Base-by-base conservation (phyloP, 1,284 basidiomycete species). In the Cryptococcus maquisensis region DNA sequence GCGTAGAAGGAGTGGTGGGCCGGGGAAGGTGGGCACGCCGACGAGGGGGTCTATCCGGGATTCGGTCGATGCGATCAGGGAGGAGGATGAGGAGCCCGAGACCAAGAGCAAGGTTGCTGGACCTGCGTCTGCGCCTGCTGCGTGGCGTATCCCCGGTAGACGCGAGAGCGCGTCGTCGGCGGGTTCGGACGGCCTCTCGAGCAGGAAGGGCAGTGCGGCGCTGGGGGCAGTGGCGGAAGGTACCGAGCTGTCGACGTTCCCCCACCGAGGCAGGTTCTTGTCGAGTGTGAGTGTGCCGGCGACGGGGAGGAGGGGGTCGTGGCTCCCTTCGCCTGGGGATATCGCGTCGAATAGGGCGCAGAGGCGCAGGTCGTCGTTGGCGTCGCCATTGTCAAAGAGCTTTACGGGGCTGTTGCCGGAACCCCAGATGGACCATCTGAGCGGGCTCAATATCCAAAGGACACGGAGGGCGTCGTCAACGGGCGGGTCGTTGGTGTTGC, bases 391-490 rank as follows among this genome's bases (percentile, higher is more conserved):
- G 6, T 32, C 28, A 10, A 6, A 32, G 28, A 32, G 28, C 28
- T 32, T 5, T 32, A 32, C 28, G 6, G 28, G 28, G 28, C 28
- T 32, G 28, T 32, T 2, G 28, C 4, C 28, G 7, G 28, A 32
- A 10, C 28, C 28, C 7, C 28, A 32, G 4, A 7, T 10, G 28
- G 28, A 6, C 28, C 28, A 4, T 32, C 28, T 32, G 28, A 28
- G 13, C 13, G 45, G 21, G 5, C 20, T 38, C 51, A 16, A 51
- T 54, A 15, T 48, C 52, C 9, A 32, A 10, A 57, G 68, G 16
- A 56, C 47, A 32, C 57, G 69, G 32, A 58, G 72, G 13, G 47
- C 63, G 16, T 72, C 70, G 2, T 68, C 64, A 10, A 68, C 67
- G 56, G 54, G 63, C 2, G 60, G 55, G 12, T 64, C 68, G 6